A percentile compares a stretch with the other conserved stretches of the same genome.
phyloP scores from a whole-genome alignment of 768 basidiomycete genomes.

The Neoboletus brunneissimus region DNA sequence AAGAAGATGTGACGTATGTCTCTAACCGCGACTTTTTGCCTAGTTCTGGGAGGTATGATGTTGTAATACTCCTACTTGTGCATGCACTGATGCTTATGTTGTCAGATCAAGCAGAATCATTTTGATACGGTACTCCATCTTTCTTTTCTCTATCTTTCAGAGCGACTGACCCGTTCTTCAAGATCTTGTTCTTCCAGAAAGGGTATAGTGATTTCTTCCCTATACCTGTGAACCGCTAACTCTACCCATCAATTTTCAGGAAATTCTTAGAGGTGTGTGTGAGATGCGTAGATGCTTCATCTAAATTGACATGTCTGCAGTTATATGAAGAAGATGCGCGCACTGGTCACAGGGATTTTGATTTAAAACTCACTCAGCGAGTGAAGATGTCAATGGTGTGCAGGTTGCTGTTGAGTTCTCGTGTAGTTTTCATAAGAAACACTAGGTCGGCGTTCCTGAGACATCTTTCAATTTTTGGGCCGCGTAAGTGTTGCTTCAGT shows the following conservation, averaged over 20 bases:
- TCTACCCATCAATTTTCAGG: constrained; percentile 37
- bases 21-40: not conserved
- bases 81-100: constrained; percentile 5
- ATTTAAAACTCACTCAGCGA: constrained; percentile 84
- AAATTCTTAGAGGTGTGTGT: constrained; percentile 73
- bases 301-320: constrained; percentile 22
- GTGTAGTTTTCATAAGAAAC: not conserved
- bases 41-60: constrained; percentile 73
- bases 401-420: not conserved
- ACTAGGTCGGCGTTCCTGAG: constrained; percentile 92
- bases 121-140: constrained; percentile 73
- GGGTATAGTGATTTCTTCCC: constrained; percentile 49
- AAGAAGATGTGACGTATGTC: not conserved
- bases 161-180: constrained; percentile 10
- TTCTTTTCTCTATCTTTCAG: constrained; percentile 8
- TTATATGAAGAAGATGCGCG: constrained; percentile 96
- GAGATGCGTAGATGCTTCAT: not conserved
- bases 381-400: constrained; percentile 99
- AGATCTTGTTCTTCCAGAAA: constrained; percentile 98
- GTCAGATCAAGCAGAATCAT: constrained; percentile 93
- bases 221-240: not conserved
- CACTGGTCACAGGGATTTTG: constrained; percentile 91
- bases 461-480: constrained; percentile 92
- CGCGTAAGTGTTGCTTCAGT: constrained; percentile 50
- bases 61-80: not conserved